A percentile compares a stretch with the other conserved stretches of the same genome.
These are phyloP conservation scores for Ramaria sp. DNA, from an alignment of 768 basidiomycete species.

Conservation along the genomic window DNA sequence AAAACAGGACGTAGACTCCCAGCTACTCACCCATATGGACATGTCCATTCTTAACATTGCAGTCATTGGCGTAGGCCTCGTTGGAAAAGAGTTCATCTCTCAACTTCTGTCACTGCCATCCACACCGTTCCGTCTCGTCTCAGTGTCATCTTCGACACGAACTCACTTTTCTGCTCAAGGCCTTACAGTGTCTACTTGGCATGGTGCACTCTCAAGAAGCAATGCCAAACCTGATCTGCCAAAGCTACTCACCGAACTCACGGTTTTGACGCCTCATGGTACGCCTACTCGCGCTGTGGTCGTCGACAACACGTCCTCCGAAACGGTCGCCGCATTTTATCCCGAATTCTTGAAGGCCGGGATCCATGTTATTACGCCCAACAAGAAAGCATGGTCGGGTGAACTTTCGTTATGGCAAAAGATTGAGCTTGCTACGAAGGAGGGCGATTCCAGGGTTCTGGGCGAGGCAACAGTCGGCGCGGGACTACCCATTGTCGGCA, in stretches of 20 bases:
- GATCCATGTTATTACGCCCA: conserved; percentile 86
- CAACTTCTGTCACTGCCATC: conserved; percentile 62
- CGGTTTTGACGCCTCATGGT: conserved; percentile 32
- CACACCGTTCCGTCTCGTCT: conserved; percentile 53
- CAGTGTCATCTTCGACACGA: conserved; percentile 56
- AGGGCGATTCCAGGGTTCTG: conserved; percentile 56
- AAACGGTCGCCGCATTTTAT: conserved; percentile 70
- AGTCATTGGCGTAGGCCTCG: conserved; percentile 85
- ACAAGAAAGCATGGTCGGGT: conserved; percentile 93
- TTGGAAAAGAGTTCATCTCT: conserved; percentile 76
- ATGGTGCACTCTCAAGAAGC: conserved; percentile 38
- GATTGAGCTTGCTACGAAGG: conserved; percentile 50
- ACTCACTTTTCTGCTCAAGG: conserved; percentile 43
- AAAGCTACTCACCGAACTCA: conserved; percentile 31
- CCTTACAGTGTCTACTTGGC: conserved; percentile 31
- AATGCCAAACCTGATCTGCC: conserved; percentile 33
- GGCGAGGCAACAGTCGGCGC: conserved; percentile 95
- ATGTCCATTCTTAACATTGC: conserved; percentile 39
- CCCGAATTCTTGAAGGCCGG: conserved; percentile 70
- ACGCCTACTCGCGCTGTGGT: conserved; percentile 44
- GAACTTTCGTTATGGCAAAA: conserved; percentile 52
- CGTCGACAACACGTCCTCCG: conserved; percentile 90
- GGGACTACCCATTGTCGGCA: conserved; percentile 84
- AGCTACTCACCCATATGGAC: not conserved
- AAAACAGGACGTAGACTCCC: too few relatives aligned